Evolutionary conservation across 2,329 filamentous ascomycete genomes (phyloP).

Genomic region (Proliferodiscus dingleyae): DNA sequence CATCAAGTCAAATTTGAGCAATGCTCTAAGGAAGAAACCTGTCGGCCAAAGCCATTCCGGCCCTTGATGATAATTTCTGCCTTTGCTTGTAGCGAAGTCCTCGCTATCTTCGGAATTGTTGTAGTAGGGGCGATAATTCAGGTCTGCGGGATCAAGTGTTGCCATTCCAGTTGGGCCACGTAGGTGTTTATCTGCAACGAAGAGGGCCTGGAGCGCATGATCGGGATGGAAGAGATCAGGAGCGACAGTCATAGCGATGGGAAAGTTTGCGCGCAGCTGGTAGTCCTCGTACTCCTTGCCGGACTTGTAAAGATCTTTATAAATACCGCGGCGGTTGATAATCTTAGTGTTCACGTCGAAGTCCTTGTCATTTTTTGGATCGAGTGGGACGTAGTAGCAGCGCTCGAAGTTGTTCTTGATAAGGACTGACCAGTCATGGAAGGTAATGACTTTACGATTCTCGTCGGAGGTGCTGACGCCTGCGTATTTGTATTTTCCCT

Average conservation of each 20-base stretch:
- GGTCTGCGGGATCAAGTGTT: constrained; percentile 84
- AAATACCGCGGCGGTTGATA: constrained; percentile 89
- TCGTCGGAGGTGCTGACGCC: constrained; percentile 63
- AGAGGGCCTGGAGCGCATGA: constrained; percentile 75
- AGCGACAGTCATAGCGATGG: constrained; percentile 92
- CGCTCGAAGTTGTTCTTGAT: constrained; percentile 86
- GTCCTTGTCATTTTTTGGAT: constrained; percentile 62
- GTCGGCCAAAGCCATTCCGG: constrained; percentile 98
- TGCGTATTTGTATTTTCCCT: constrained; percentile 67
- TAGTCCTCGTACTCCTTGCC: constrained; percentile 98
- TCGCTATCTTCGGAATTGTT: constrained; percentile 89
- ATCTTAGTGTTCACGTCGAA: constrained; percentile 78
- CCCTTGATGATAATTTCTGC: constrained; percentile 95
- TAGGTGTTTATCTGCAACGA: constrained; percentile 72
- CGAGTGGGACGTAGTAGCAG: constrained; percentile 79
- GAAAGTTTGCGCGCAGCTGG: constrained; percentile 89
- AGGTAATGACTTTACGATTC: constrained; percentile 54
- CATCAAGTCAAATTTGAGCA: constrained; percentile 84
- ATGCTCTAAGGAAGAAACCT: constrained; percentile 87
- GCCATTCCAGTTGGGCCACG: constrained; percentile 91
- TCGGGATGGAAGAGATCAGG: constrained; percentile 76
- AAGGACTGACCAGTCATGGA: constrained; percentile 71
- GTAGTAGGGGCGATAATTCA: constrained; percentile 94
- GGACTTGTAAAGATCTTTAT: constrained; percentile 93
- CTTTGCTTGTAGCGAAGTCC: constrained; percentile 89